Evolutionary conservation across 768 basidiomycete genomes (phyloP), one percentile per base, ranked within the genome.

Genomic region (Boletus speciosus): DNA sequence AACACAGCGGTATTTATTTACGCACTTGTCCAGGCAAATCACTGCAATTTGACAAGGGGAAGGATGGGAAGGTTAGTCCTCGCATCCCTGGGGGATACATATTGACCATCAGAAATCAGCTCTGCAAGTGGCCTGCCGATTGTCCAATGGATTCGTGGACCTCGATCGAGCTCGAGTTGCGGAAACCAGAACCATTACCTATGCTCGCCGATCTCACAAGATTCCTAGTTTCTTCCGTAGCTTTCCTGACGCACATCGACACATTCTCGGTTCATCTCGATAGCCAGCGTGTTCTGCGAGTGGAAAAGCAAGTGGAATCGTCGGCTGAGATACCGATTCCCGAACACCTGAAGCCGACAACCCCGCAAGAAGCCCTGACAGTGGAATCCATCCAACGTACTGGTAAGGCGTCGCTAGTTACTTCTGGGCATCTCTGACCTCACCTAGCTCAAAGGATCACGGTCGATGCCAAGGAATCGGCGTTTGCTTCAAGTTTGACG

Each of bases 171-270:
- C 55, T 61, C 11, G 37, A 61, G 15, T 14, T 61, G 32, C 31
- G 16, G n/a, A n/a, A 9, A 1, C 42, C 39, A n/a, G 60, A 61
- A 14, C 36, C 19, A 21, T 34, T 57, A 0, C 59, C 60, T 1
- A 9, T 38, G 4, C 44, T 61, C 10, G 9, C 27, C 3, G 47
- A 61, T 47, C 58, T 56, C 14, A 14, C 59, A 9, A 61, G 23
- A 23, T 60, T 60, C 37, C 29, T 60, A 2, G 41, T 60, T 35
- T 60, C 59, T 37, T 60, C 59, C 1, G 27, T 60, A 4, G 41
- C 59, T 23, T 49, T 60, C 14, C 38, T 60, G 12, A 6, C 37
- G 5, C 51, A 45, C 25, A 48, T 61, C 8, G 3, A 27, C 6
- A 41, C 38, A 4, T 42, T 61, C 38, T 56, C 42, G 9, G 14